Evolutionary conservation across 495 filamentous ascomycete genomes (phyloP), one percentile per base, ranked within the genome.

Genomic region (Penicillium salamii): DNA sequence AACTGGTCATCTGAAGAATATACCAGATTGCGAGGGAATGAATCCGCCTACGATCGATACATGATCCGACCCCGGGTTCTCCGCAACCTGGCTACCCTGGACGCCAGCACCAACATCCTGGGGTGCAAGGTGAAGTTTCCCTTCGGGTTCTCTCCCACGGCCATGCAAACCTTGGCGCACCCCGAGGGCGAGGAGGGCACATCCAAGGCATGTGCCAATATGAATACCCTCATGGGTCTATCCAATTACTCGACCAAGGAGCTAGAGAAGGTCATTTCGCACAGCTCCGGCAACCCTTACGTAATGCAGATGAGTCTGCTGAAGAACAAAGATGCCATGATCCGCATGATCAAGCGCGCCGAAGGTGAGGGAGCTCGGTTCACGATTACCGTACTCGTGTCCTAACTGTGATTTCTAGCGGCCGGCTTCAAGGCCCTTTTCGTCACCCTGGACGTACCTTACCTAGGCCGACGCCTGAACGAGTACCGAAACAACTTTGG

Each of bases 361-460:
- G 91, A 96, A 67, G 75, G 68, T 48, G 45, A 40, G 43, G 14
- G 32, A n/a, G n/a, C 3, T 21, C 59, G 57, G 12, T 46, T 66
- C 29, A 17, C 6, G n/a, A 29, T 39, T 14, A 23, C n/a, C n/a
- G n/a, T n/a, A n/a, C 26, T 17, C 34, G 40, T 23, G 32, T 24
- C n/a, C 53, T 54, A 17, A 55, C 47, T n/a, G 11, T 42, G 7
- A 29, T 26, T 12, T 18, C 5, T 28, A 67, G 64, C 74, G 60
- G 82, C 89, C 33, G 91, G 90, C 17, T 95, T 89, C 72, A 91
- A 91, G 66, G 91, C 85, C 3, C 76, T 97, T 4, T 93, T 96
- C 72, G 89, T 97, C 67, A 96, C 90, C 3, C 92, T 96, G 35
- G 91, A 97, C 63, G 89, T 90, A 26, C 92, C 92, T 6, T 87